phyloP scores from a whole-genome alignment of 2,329 filamentous ascomycete genomes.

The Helicocarpus griseus region DNA sequence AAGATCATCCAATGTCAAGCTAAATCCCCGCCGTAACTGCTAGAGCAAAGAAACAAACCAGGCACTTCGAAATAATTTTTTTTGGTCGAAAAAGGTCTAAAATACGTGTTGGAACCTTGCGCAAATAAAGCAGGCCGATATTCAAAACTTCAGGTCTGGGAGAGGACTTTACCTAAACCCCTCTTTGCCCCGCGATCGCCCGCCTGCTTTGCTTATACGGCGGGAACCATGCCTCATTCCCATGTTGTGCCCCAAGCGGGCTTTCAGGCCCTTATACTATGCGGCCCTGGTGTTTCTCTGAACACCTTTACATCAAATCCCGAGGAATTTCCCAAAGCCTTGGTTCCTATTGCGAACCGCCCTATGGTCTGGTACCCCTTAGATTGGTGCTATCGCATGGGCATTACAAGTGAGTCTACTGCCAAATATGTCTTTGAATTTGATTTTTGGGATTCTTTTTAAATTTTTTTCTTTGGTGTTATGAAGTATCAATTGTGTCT shows the following conservation, averaged over 20 bases:
- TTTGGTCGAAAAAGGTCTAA: background rate
- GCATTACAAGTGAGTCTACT: conserved; percentile 33
- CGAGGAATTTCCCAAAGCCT: conserved; percentile 39
- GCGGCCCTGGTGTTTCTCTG: conserved; percentile 39
- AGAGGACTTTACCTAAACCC: background rate
- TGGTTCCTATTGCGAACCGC: conserved; percentile 41
- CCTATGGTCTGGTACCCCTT: conserved; percentile 43
- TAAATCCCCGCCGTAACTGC: background rate
- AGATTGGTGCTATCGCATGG: conserved; percentile 41
- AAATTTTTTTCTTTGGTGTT: too few species aligned
- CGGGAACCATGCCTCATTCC: conserved; percentile 6
- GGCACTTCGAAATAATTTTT: background rate
- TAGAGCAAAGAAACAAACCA: background rate
- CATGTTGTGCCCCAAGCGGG: conserved; percentile 17
- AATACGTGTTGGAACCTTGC: background rate
- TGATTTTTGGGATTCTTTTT: background rate
- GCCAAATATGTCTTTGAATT: background rate
- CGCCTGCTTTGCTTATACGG: background rate
- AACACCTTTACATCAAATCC: conserved; percentile 42
- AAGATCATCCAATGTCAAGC: background rate
- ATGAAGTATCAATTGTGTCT: too few species aligned
- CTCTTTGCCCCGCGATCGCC: background rate
- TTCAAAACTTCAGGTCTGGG: background rate
- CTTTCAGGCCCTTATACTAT: conserved; percentile 41
- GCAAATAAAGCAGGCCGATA: too few species aligned